Evolutionary conservation across 1,284 basidiomycete genomes (phyloP).

Genomic region (Ustilago sp.): DNA sequence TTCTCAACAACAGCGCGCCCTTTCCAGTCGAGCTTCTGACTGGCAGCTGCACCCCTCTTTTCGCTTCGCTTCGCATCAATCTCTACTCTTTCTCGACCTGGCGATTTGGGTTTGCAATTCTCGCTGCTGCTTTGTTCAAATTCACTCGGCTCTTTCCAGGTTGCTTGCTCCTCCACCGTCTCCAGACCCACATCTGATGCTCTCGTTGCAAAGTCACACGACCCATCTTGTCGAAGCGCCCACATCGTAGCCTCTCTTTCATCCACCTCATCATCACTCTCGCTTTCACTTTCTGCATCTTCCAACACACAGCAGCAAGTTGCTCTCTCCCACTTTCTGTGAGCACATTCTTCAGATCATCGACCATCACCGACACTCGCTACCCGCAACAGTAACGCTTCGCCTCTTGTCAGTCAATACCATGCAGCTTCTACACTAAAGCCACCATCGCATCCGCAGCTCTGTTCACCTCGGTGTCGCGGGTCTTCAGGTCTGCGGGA

Average conservation of each 20-base stretch:
- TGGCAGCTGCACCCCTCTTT: conserved; percentile 13
- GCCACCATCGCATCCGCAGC: neutral
- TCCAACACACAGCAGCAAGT: neutral
- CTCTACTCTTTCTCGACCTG: neutral
- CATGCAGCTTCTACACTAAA: conserved; percentile 26
- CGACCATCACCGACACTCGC: neutral
- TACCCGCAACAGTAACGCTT: neutral
- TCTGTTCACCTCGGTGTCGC: conserved; percentile 8
- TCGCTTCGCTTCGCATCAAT: neutral
- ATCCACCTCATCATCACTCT: neutral
- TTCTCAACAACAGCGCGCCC: neutral
- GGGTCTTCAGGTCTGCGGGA: neutral
- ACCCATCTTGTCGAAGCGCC: neutral
- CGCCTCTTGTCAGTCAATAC: neutral
- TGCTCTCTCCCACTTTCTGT: neutral
- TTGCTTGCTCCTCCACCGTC: neutral
- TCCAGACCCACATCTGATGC: neutral
- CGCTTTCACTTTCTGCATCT: neutral
- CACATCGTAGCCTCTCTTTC: neutral
- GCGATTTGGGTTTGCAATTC: conserved; percentile 1
- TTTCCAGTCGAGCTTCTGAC: conserved; percentile 2
- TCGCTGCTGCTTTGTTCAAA: conserved; percentile 1
- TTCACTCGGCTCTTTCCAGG: neutral
- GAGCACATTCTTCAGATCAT: neutral
- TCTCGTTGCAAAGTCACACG: neutral